Conservation (phyloP, 768 basidiomycete genomes). For the Infundibulicybe gibba region DNA sequence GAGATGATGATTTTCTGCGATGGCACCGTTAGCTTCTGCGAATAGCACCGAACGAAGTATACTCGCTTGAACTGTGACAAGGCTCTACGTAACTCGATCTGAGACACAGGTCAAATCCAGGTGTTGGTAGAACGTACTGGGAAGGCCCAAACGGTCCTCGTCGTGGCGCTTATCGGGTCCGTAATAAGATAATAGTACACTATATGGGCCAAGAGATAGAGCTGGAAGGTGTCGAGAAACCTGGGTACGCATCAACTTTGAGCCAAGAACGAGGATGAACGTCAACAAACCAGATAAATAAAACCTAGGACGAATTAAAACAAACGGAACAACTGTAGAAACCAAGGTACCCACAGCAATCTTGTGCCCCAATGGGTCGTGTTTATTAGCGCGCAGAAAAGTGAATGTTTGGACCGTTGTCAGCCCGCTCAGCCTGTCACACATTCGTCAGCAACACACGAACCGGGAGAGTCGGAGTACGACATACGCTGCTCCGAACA, state of each 20-base stretch:
- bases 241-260: neutral
- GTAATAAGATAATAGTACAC: conserved; percentile 2
- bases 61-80: too few relatives aligned
- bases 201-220: neutral
- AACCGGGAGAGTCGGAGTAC: neutral
- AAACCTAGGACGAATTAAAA: neutral
- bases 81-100: too few relatives aligned
- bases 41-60: too few relatives aligned
- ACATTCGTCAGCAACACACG: neutral
- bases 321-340: neutral
- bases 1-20: neutral
- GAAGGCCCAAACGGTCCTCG: neutral
- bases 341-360: neutral
- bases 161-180: neutral
- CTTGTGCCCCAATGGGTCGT: conserved; percentile 1
- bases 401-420: neutral
- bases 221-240: neutral
- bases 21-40: neutral
- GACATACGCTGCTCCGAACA: neutral
- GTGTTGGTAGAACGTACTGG: neutral
- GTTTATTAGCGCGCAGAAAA: neutral
- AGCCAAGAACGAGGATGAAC: neutral
- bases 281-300: neutral
- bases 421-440: neutral
- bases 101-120: too few relatives aligned